Conservation (phyloP, 345 rosid genomes). For the Corchorus capsularis region DNA sequence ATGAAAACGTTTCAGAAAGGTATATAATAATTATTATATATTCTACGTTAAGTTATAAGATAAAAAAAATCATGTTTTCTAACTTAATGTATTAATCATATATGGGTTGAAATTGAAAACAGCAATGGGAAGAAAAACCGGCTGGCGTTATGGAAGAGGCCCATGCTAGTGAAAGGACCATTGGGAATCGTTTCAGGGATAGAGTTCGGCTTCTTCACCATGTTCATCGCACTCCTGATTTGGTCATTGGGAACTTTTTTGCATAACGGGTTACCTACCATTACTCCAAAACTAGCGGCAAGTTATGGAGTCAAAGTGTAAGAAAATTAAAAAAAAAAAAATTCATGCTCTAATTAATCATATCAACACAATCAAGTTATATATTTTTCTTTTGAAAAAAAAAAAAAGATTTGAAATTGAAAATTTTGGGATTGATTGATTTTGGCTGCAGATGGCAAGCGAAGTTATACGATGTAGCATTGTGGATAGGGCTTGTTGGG, state of each 20-base stretch:
- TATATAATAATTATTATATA: constrained; percentile 5
- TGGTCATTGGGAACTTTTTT: constrained; percentile 62
- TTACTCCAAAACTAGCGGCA: constrained; percentile 46
- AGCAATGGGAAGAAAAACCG: constrained; percentile 20
- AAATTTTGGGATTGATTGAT: too few species aligned
- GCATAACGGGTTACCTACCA: constrained; percentile 36
- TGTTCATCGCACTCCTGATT: constrained; percentile 67
- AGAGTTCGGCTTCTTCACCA: constrained; percentile 60
- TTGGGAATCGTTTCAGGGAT: constrained; percentile 71
- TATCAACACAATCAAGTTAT: too few species aligned
- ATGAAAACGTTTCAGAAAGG: constrained; percentile 24
- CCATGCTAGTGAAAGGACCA: constrained; percentile 80
- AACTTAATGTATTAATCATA: too few species aligned
- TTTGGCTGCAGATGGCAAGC: constrained; percentile 64
- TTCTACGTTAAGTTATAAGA: neutral
- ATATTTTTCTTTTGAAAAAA: too few species aligned
- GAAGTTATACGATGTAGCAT: constrained; percentile 37
- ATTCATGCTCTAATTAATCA: too few species aligned
- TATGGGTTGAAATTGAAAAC: neutral
- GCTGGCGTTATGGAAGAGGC: constrained; percentile 40
- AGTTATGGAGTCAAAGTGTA: constrained; percentile 45
- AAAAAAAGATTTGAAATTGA: too few species aligned
- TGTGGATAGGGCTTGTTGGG: constrained; percentile 59
- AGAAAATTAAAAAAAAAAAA: constrained; percentile 3
- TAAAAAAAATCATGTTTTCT: too few species aligned